These are phyloP conservation scores for Entrophospora sp. DNA, from an alignment of 192 early-diverging fungal genomes.

Conservation along the genomic window DNA sequence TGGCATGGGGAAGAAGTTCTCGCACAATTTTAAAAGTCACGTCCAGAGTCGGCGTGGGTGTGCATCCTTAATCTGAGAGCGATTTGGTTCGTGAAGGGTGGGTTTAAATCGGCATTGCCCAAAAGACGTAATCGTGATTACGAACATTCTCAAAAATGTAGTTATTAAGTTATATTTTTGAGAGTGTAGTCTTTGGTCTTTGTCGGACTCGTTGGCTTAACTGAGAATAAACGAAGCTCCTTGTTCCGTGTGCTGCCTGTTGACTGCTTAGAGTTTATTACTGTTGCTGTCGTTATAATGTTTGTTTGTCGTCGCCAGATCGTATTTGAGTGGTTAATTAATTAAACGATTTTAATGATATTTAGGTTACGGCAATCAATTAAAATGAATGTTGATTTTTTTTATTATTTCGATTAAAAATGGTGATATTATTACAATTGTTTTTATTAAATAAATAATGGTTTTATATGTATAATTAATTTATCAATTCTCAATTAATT, in stretches of 20 bases:
- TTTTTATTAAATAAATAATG: too few relatives aligned
- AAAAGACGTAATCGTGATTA: not conserved
- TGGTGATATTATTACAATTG: too few relatives aligned
- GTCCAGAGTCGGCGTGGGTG: not conserved
- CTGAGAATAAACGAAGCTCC: conserved; percentile 17
- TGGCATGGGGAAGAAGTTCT: conserved; percentile 3
- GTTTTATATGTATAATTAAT: too few relatives aligned
- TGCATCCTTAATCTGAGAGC: not conserved
- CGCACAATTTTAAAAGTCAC: not conserved
- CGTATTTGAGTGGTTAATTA: too few relatives aligned
- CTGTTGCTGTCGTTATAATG: too few relatives aligned
- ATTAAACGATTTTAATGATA: too few relatives aligned
- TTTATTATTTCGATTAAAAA: too few relatives aligned
- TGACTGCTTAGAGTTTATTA: too few relatives aligned
- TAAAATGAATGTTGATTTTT: too few relatives aligned
- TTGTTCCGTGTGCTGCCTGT: not conserved
- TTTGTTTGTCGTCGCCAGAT: too few relatives aligned
- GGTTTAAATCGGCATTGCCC: conserved; percentile 2
- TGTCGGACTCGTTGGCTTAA: conserved; percentile 12
- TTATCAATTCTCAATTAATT: too few relatives aligned
- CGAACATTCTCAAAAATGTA: not conserved
- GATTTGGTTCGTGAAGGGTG: not conserved
- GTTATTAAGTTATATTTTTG: not conserved
- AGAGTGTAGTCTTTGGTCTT: not conserved
- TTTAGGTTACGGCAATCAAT: too few relatives aligned